phyloP scores from a whole-genome alignment of 306 rosid genomes.

The Inga leiocalycina region DNA sequence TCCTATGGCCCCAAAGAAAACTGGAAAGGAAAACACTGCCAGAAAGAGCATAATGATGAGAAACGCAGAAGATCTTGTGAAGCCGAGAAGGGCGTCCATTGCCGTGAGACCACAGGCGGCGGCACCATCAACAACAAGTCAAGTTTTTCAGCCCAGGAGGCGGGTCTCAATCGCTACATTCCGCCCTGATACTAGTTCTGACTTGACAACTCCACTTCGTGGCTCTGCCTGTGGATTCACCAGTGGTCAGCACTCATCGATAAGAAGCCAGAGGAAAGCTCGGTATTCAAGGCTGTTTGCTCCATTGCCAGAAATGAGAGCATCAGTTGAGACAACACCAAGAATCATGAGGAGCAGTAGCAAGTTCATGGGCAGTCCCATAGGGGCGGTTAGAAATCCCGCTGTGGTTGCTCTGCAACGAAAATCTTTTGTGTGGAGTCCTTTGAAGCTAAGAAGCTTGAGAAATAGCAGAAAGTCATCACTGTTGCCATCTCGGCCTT shows the following conservation, averaged over 20 bases:
- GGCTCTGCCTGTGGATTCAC: slow-evolving; percentile 56
- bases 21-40: slow-evolving; percentile 73
- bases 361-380: slow-evolving; percentile 86
- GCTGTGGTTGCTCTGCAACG: slow-evolving; percentile 59
- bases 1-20: slow-evolving; percentile 52
- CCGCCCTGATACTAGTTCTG: slow-evolving; percentile 60
- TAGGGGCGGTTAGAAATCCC: slow-evolving; percentile 49
- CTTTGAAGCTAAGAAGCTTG: slow-evolving; percentile 68
- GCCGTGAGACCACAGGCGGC: slow-evolving; percentile 62
- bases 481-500: slow-evolving; percentile 58
- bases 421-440: slow-evolving; percentile 84
- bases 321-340: slow-evolving; percentile 68
- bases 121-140: slow-evolving; percentile 45
- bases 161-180: slow-evolving; percentile 77
- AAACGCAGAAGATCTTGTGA: slow-evolving; percentile 35
- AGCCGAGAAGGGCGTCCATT: slow-evolving; percentile 70
- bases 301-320: slow-evolving; percentile 63
- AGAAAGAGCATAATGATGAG: slow-evolving; percentile 44
- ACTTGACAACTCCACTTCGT: slow-evolving; percentile 70
- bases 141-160: slow-evolving; percentile 77
- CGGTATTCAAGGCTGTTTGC: slow-evolving; percentile 76
- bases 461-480: slow-evolving; percentile 63
- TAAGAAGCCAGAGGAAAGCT: slow-evolving; percentile 58
- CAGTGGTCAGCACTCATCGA: slow-evolving; percentile 46
- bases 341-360: slow-evolving; percentile 66